Evolutionary conservation across 192 early-diverging fungal genomes (phyloP), one percentile per base, ranked within the genome.

Genomic region (Funneliformis mosseae): DNA sequence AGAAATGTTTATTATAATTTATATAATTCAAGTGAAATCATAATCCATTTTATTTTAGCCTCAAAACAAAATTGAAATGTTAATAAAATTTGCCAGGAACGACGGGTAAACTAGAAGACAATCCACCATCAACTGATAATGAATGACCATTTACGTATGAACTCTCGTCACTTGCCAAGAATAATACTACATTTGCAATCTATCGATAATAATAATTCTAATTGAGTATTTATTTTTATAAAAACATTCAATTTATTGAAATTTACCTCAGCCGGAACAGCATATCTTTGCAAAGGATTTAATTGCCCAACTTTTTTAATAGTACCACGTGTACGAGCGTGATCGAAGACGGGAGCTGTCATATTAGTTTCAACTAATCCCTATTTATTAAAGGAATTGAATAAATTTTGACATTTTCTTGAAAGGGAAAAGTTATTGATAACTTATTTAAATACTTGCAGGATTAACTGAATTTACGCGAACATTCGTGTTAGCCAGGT

Each of bases 381-480:
- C 81, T 85, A 74, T 11, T 18, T 9, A n/a, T 71, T 63, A 55
- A 71, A 81, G 41, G 8, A 25, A 64, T 23, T 16, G 14, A 41
- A 41, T 14, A 0, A 25, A 76, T 8, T 41, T 10, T 8, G 12
- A 1, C 8, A 76, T 25, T 8, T 78, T 38, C n/a, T 46, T 23
- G 21, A 45, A 9, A 46, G 4, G 45, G 14, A 21, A 74, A 45
- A 42, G 9, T 8, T 71, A 74, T 23, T 23, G 8, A 9, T 16
- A 27, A 4, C 5, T 18, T 4, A 23, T 68, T 41, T 6, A 25
- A 41, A 8, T 27, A 80, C 77, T 70, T 87, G 86, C 84, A 42
- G 87, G 87, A 27, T 88, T 89, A 60, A 89, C 74, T 39, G 88
- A 89, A 79, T 89, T 89, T 0, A 89, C 81, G 18, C 88, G 88